Conservation (phyloP, 164 flowering plant species). For the Pachysandra terminalis region DNA sequence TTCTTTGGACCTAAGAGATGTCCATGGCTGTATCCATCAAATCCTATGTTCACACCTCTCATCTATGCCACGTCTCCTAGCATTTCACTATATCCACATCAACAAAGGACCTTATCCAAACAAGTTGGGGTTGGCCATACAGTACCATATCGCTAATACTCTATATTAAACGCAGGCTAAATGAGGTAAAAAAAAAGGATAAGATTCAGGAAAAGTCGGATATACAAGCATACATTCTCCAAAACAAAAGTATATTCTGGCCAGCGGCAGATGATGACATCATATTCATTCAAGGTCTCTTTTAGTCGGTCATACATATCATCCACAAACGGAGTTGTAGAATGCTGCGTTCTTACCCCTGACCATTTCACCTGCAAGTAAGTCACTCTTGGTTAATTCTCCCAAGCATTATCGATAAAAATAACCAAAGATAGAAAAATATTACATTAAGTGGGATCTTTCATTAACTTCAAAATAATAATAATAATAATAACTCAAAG, state of each 20-base stretch:
- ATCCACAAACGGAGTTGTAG: conserved; percentile 92
- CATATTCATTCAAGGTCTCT: conserved; percentile 76
- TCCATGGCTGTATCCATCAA: not conserved
- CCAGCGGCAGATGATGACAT: conserved; percentile 84
- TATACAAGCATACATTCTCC: conserved; percentile 60
- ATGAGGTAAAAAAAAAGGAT: too few relatives aligned
- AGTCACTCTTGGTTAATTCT: conserved; percentile 2
- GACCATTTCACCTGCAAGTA: conserved; percentile 87
- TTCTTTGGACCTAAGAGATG: not conserved
- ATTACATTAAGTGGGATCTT: not conserved
- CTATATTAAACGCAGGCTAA: too few relatives aligned
- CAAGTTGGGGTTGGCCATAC: too few relatives aligned
- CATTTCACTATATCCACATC: not conserved
- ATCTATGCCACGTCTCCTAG: not conserved
- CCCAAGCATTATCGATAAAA: not conserved
- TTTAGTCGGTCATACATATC: conserved; percentile 87
- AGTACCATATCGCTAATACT: too few relatives aligned
- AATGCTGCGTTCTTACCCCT: conserved; percentile 82
- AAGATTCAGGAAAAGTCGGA: too few relatives aligned
- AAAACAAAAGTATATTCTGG: conserved; percentile 85
- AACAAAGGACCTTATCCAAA: too few relatives aligned
- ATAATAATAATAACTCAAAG: too few relatives aligned
- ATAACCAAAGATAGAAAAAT: not conserved
- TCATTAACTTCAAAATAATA: not conserved
- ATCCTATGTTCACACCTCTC: not conserved